Conservation (phyloP, 169 alveolate genomes). For the Plasmodium adleri region DNA sequence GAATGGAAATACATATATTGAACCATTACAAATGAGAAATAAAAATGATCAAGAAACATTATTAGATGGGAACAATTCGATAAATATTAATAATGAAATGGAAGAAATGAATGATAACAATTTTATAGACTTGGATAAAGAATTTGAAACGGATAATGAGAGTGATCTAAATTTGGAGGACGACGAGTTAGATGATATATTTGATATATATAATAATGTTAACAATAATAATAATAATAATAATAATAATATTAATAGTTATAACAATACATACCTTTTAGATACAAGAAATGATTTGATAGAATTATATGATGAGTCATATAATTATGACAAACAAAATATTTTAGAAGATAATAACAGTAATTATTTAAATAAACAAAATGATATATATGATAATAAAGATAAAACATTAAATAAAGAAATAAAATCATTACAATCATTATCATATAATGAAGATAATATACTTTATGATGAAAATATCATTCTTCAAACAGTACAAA, state of each 20-base stretch:
- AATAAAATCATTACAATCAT: no score
- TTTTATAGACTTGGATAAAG: slow-evolving; percentile 60
- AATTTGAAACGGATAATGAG: slow-evolving; percentile 63
- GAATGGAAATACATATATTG: no score
- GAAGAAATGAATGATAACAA: slow-evolving; percentile 16
- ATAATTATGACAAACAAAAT: slow-evolving; percentile 24
- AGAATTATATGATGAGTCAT: slow-evolving; percentile 7
- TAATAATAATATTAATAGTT: not conserved
- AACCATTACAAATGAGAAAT: not conserved
- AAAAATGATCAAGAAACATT: not conserved
- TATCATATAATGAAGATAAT: no score
- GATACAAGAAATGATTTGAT: not conserved
- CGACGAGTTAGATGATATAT: not conserved
- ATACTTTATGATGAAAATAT: no score
- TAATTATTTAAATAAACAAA: not conserved
- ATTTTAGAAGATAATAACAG: not conserved
- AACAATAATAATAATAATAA: not conserved
- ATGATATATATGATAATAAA: no score
- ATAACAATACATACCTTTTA: not conserved
- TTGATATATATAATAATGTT: not conserved
- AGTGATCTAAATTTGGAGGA: not conserved
- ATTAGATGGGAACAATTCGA: not conserved
- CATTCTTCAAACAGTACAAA: no score
- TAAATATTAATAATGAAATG: not conserved
- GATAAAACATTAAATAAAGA: no score